These are phyloP conservation scores for Orbilia quercus DNA, from an alignment of 2,329 filamentous ascomycete genomes.

Conservation along the genomic window DNA sequence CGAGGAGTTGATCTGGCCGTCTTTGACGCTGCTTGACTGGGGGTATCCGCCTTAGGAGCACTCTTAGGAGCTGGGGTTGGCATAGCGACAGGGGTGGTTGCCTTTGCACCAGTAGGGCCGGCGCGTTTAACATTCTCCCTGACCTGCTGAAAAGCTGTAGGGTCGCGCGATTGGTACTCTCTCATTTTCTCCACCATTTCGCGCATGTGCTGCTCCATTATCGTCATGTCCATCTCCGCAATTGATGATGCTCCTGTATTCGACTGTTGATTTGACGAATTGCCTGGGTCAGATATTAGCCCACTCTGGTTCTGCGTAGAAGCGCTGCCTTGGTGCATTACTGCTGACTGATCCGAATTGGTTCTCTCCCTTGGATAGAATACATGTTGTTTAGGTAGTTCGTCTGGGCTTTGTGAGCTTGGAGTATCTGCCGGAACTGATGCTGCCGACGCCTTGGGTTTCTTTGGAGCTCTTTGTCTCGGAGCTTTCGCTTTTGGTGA, in stretches of 20 bases:
- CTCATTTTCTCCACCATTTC: slow-evolving; percentile 68
- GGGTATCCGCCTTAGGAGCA: slow-evolving; percentile 55
- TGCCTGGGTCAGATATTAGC: neutral
- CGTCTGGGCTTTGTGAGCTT: slow-evolving; percentile 19
- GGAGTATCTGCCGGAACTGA: neutral
- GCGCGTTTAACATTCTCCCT: slow-evolving; percentile 69
- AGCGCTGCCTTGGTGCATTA: neutral
- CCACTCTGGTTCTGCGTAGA: neutral
- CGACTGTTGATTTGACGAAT: neutral
- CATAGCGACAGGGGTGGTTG: slow-evolving; percentile 11
- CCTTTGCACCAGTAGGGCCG: slow-evolving; percentile 54
- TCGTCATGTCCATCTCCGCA: slow-evolving; percentile 27
- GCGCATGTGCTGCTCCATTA: slow-evolving; percentile 61
- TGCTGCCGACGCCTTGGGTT: slow-evolving; percentile 9
- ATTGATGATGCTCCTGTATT: neutral
- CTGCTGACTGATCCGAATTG: neutral
- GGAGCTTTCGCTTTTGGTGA: slow-evolving; percentile 29
- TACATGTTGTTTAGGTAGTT: slow-evolving; percentile 15
- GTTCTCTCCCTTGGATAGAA: slow-evolving; percentile 22
- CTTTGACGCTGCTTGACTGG: slow-evolving; percentile 25
- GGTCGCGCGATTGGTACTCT: slow-evolving; percentile 69
- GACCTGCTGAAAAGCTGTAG: slow-evolving; percentile 68
- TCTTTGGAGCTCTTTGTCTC: slow-evolving; percentile 12
- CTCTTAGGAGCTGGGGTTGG: slow-evolving; percentile 45
- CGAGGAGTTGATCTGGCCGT: slow-evolving; percentile 8